These are phyloP conservation scores for Hondaea fermentalgiana DNA, from an alignment of 108 stramenopile genomes.

Conservation along the genomic window DNA sequence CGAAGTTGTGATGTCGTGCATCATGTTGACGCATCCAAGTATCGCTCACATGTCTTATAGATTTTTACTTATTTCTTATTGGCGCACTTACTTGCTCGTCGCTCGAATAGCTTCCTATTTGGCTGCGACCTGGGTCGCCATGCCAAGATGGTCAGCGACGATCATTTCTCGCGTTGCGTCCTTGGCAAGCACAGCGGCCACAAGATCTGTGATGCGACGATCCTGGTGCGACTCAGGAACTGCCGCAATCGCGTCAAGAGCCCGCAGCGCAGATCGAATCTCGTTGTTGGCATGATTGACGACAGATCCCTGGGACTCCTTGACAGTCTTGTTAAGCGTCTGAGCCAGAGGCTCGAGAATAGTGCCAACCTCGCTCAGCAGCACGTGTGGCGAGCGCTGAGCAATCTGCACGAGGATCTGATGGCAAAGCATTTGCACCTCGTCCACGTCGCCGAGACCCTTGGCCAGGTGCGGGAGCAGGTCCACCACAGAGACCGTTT, in stretches of 20 bases:
- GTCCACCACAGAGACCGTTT: conserved; percentile 24
- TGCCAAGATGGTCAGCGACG: not conserved
- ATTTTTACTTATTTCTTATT: too few species aligned
- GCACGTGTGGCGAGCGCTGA: conserved; percentile 25
- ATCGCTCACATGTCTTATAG: too few species aligned
- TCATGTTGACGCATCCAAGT: too few species aligned
- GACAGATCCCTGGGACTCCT: conserved; percentile 36
- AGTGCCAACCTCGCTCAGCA: conserved; percentile 26
- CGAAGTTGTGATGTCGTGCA: too few species aligned
- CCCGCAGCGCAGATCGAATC: conserved; percentile 39
- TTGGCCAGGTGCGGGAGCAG: conserved; percentile 41
- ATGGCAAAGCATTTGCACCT: conserved; percentile 35
- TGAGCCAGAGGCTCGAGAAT: conserved; percentile 34
- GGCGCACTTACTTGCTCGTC: too few species aligned
- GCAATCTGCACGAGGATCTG: conserved; percentile 38
- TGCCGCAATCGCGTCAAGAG: conserved; percentile 34
- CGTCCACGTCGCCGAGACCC: conserved; percentile 39
- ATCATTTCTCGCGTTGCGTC: not conserved
- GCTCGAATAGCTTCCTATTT: too few species aligned
- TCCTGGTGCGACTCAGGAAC: conserved; percentile 6
- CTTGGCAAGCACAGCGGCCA: not conserved
- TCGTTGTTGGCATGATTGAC: conserved; percentile 40
- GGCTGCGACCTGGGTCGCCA: not conserved
- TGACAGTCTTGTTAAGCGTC: conserved; percentile 35
- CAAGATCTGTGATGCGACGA: not conserved